These are phyloP conservation scores for Akanthomyces dipterigenus DNA, from an alignment of 2,329 filamentous ascomycete genomes.

Conservation along the genomic window DNA sequence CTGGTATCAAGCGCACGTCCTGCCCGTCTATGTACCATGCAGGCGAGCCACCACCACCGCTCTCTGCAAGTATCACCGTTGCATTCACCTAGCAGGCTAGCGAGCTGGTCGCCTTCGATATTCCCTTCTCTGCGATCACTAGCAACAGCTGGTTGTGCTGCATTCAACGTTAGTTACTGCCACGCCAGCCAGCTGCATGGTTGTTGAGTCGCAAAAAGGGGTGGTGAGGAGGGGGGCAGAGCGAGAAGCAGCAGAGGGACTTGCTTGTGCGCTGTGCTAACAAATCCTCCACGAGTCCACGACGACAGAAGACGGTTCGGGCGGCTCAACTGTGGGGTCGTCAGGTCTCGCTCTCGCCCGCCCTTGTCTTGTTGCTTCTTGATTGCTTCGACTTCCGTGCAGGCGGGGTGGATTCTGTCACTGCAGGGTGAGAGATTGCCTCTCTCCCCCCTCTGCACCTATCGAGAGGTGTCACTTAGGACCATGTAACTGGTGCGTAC, in stretches of 20 bases:
- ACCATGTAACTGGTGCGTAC: no score
- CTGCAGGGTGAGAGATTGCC: not conserved
- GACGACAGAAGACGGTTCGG: constrained; percentile 7
- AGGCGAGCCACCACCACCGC: not conserved
- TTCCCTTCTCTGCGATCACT: not conserved
- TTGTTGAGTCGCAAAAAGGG: not conserved
- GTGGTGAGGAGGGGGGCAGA: not conserved
- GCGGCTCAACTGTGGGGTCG: not conserved
- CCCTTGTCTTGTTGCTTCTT: not conserved
- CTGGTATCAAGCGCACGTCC: not conserved
- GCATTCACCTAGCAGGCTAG: not conserved
- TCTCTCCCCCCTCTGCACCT: not conserved
- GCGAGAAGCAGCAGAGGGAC: not conserved
- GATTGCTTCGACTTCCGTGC: not conserved
- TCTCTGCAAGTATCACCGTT: not conserved
- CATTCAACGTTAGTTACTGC: not conserved
- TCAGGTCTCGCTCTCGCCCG: not conserved
- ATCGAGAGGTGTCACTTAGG: no score
- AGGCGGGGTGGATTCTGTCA: not conserved
- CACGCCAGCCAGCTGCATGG: not conserved
- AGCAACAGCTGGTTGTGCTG: not conserved
- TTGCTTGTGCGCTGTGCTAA: not conserved
- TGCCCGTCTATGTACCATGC: not conserved
- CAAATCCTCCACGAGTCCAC: not conserved
- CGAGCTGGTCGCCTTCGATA: not conserved